Evolutionary conservation across 2,329 filamentous ascomycete genomes (phyloP), one percentile per base, ranked within the genome.

Genomic region (Diaporthe ilicicola): DNA sequence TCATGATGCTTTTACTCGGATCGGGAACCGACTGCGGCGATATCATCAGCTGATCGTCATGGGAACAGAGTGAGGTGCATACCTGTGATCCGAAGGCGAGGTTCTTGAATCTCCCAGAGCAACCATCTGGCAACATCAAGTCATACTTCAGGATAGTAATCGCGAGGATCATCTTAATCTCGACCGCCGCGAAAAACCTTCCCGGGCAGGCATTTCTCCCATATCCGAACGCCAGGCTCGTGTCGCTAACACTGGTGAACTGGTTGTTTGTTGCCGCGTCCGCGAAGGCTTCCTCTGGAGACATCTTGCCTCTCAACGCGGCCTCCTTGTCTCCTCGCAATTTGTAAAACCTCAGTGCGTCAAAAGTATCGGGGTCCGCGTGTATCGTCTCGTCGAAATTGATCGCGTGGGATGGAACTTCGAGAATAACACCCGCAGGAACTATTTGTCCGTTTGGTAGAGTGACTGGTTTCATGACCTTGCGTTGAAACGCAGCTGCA

Each of bases 391-490:
- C 75, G 72, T 84, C 82, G 7, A 75, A 74, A 39, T 78, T 78
- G 53, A 83, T 75, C 10, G 79, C 80, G 10, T 77, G 76, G 15
- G 78, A 73, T 0, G 82, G 78, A 2, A 81, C 74, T 50, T 84
- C 78, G 27, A 84, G 77, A 44, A 79, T 76, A 12, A 78, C 78
- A n/a, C 82, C 82, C 2, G 78, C 75, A 0, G 82, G 82, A 4
- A 84, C 78, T 22, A 82, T 81, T 46, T 86, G 84, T 27, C 86
- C 86, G 73, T 87, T 85, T 37, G 84, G 84, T 4, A 87, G 82
- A 2, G 82, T 83, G 72, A 88, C 81, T 6, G 83, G 81, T 71
- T 84, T 81, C 29, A 85, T 76, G 5, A 85, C 84, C 71, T 83
- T 84, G 54, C 85, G 83, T n/a, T 78, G 77, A 75, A 87, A 86